These are phyloP conservation scores for Sporothrix schenckii DNA, from an alignment of 2,329 filamentous ascomycete genomes.

Conservation along the genomic window DNA sequence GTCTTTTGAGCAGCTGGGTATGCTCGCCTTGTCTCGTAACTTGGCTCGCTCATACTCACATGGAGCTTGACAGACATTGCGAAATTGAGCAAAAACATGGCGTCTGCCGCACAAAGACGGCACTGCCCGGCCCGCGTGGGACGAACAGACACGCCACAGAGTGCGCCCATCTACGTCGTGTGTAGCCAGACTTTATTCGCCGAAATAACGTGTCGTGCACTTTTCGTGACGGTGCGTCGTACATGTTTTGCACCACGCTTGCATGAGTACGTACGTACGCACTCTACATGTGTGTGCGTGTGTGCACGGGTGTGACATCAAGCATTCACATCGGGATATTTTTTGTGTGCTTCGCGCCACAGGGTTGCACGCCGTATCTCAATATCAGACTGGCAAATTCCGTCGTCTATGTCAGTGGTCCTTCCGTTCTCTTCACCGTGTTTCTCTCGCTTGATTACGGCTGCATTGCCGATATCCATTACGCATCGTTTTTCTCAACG, in stretches of 20 bases:
- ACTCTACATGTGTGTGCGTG: neutral
- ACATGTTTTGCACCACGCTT: neutral
- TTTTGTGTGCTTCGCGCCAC: neutral
- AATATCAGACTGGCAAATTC: too few relatives aligned
- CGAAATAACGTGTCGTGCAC: neutral
- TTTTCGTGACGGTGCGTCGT: neutral
- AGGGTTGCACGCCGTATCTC: neutral
- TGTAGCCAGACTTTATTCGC: neutral
- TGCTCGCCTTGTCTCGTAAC: too few relatives aligned
- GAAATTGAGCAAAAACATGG: neutral
- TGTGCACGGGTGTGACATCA: neutral
- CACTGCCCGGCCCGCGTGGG: conserved; percentile 1
- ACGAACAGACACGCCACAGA: conserved; percentile 10
- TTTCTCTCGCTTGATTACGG: neutral
- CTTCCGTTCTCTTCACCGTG: neutral
- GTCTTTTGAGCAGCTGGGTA: neutral
- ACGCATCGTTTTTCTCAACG: too few relatives aligned
- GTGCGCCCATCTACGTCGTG: neutral
- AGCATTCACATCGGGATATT: neutral
- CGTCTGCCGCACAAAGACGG: neutral
- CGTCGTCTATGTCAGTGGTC: neutral
- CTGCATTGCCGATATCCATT: neutral
- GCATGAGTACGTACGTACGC: neutral
- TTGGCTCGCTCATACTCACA: too few relatives aligned
- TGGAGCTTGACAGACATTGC: neutral